phyloP scores from a whole-genome alignment of 179 eudicot genomes.

The Vitellaria paradoxa region DNA sequence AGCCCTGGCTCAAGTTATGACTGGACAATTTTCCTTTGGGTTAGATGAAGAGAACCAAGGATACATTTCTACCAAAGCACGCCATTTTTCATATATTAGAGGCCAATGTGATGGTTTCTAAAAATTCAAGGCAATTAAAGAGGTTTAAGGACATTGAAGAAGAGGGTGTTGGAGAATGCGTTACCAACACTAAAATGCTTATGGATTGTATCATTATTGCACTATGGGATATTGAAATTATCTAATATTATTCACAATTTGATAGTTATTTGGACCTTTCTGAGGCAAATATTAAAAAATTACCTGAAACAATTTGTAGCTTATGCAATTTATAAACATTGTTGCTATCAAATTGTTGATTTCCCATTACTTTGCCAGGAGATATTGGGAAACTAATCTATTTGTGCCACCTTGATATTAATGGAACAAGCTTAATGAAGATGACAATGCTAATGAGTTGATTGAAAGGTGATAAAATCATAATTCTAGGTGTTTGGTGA shows the following conservation, averaged over 20 bases:
- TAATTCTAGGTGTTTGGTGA: too few relatives aligned
- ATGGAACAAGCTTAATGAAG: neutral
- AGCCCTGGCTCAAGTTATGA: constrained; percentile 24
- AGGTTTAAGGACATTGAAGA: constrained; percentile 12
- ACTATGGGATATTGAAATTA: neutral
- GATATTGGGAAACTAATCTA: constrained; percentile 2
- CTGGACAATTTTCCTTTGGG: neutral
- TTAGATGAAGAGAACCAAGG: neutral
- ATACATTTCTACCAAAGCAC: neutral
- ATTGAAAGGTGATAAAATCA: too few relatives aligned
- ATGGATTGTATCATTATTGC: constrained; percentile 10
- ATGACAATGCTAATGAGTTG: constrained; percentile 13
- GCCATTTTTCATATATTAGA: neutral
- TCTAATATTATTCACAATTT: constrained; percentile 14
- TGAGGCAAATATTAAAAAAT: neutral
- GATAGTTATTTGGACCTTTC: constrained; percentile 5
- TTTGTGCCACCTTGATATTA: constrained; percentile 16
- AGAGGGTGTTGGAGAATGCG: neutral
- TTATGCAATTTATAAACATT: constrained; percentile 13
- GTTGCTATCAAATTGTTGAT: constrained; percentile 1
- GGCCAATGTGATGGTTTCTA: neutral
- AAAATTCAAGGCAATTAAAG: neutral
- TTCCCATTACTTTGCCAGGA: constrained; percentile 12
- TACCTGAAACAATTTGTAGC: constrained; percentile 2
- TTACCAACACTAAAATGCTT: neutral